Evolutionary conservation across 108 stramenopile species (phyloP).

Genomic region (Nitzschia palea): DNA sequence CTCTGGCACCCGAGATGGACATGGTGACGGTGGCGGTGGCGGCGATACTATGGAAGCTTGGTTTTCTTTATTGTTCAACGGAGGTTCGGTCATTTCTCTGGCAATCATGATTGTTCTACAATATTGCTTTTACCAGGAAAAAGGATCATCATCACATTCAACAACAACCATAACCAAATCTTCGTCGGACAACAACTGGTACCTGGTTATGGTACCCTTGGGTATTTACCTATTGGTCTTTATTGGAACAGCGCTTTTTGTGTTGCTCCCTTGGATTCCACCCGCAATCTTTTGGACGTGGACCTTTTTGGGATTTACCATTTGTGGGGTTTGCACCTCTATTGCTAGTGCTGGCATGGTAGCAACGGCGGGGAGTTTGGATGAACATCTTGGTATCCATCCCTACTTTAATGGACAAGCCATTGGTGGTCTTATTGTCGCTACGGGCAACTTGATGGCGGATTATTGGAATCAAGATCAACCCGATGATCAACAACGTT

Average conservation of each 20-base stretch:
- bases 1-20: not conserved
- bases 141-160: too few species aligned
- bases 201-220: slow-evolving; percentile 52
- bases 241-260: slow-evolving; percentile 32
- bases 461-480: slow-evolving; percentile 26
- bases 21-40: not conserved
- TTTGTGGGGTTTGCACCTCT: slow-evolving; percentile 42
- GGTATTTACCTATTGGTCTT: slow-evolving; percentile 47
- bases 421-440: slow-evolving; percentile 37
- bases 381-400: slow-evolving; percentile 26
- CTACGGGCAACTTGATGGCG: slow-evolving; percentile 33
- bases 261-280: slow-evolving; percentile 21
- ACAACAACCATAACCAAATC: not conserved
- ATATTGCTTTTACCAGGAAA: not conserved
- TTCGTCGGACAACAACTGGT: not conserved
- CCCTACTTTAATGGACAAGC: slow-evolving; percentile 59
- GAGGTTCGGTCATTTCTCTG: slow-evolving; percentile 5
- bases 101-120: slow-evolving; percentile 5
- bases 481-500: slow-evolving; percentile 6
- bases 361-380: slow-evolving; percentile 31
- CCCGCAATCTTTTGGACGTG: slow-evolving; percentile 12
- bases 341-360: slow-evolving; percentile 49
- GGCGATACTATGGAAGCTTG: slow-evolving; percentile 20
- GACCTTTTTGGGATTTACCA: slow-evolving; percentile 23
- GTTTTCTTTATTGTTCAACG: slow-evolving; percentile 31